phyloP scores from a whole-genome alignment of 345 rosid genomes.

The Citrus hindsii region DNA sequence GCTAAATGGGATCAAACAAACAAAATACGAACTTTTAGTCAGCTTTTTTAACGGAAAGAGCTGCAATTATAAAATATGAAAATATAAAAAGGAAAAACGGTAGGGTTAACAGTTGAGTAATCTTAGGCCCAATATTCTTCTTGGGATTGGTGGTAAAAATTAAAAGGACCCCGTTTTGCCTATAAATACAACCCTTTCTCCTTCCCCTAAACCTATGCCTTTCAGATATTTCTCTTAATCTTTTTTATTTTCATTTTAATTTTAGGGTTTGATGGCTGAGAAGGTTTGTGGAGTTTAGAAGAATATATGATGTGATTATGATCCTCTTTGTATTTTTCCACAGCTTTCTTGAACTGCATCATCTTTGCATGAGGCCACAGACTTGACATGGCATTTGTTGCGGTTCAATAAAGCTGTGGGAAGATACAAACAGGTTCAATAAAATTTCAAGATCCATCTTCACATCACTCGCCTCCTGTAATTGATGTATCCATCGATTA shows the following conservation, averaged over 20 bases:
- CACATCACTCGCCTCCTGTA: background rate
- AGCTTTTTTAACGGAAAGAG: conserved; percentile 20
- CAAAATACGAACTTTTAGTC: background rate
- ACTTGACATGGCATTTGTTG: conserved; percentile 5
- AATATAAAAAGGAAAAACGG: conserved; percentile 3
- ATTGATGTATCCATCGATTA: background rate
- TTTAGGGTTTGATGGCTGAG: conserved; percentile 16
- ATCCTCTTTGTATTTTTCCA: conserved; percentile 87
- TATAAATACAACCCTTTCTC: conserved; percentile 46
- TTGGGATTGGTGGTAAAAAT: conserved; percentile 81
- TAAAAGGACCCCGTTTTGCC: conserved; percentile 26
- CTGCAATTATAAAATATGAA: background rate
- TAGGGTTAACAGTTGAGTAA: conserved; percentile 31
- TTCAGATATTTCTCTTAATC: background rate
- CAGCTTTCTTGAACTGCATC: conserved; percentile 99
- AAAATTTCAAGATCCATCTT: background rate
- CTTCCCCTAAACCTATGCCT: conserved; percentile 18
- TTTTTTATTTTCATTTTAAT: background rate
- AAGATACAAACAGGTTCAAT: conserved; percentile 65
- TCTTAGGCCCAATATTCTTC: conserved; percentile 74
- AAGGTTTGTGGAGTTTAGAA: too few species aligned
- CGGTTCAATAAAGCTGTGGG: conserved; percentile 99
- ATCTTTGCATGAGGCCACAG: conserved; percentile 7
- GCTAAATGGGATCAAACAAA: conserved; percentile 30
- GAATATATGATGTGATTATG: conserved; percentile 21